Evolutionary conservation across 148 eudicot species (phyloP), one percentile per base, ranked within the genome.

Genomic region (Euryodendron excelsum): DNA sequence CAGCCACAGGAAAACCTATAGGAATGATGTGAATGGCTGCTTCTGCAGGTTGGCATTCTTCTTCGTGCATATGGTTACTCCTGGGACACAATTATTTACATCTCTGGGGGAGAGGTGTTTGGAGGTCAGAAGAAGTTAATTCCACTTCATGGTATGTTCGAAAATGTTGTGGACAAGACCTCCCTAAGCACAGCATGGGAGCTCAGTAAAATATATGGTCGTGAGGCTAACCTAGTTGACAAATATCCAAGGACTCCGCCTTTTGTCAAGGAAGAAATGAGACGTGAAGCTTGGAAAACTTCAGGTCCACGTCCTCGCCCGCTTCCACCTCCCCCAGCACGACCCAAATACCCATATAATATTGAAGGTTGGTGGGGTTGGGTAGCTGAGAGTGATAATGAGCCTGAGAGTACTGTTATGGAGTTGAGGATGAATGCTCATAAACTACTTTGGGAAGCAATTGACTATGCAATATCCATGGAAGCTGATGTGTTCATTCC

Each of bases 321-420:
- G 17, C 90, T 90, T 21, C 94, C 98, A 17, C 98, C 98, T 12
- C 98, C 98, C 45, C 97, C 98, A 6, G 88, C 97, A 11, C 85
- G 97, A 37, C 86, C 90, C 4, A 92, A 92, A 61, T 85, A 85
- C 74, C 85, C 97, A 0, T 86, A 94, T 75, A 92, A 94, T 66
- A 85, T 94, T n/a, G 97, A 94, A 84, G 98, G 98, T 5, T 94
- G 98, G 98, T 94, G 97, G 98, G 98, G 98, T 62, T 94, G 98
- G 98, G 97, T 94, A 20, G 97, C 98, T 50, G 98, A 92, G 89
- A 94, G 91, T 25, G 97, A 94, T 78, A 88, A 90, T 79, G 98
- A 94, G 84, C 98, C 98, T 2, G 97, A 90, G 75, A 92, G 94
- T 85, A 94, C 98, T 21, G 92, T 94, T 72, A 90, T 86, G 75